Base-by-base conservation (phyloP, 23 red algal species). In the Gracilaria domingensis region DNA sequence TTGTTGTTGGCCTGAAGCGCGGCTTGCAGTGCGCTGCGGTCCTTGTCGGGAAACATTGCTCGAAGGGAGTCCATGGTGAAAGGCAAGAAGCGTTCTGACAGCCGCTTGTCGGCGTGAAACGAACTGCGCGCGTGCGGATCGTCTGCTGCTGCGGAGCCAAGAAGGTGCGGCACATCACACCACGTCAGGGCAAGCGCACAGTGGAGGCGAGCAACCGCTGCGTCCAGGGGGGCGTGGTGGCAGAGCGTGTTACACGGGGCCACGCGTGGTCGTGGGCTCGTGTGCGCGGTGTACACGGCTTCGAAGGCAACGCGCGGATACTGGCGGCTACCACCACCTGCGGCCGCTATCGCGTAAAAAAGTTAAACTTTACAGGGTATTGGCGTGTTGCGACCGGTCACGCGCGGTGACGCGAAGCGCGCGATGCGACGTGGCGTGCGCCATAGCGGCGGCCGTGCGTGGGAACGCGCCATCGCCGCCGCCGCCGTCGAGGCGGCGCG, bases 31-130 rank as follows among this genome's bases (percentile, higher is more conserved):
- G 76, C 71, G 30, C 75, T 35, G 36, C 30, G 34, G 87, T 90
- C 87, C 26, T 32, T 50, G 73, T 90, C 87, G 33, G 87, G 87
- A 53, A 90, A 90, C 73, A 90, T 90, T 30, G 87, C 87, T 24
- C 71, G 50, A 16, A 90, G 62, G 16, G 54, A 54, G 25, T 90
- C 87, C 87, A 90, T 90, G 75, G 84, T 45, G 30, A 69, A 20
- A 18, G 2, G 59, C 0, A 62, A 62, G 9, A 55, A 14, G n/a
- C 13, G 14, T 16, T 14, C 18, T 55, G 14, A 30, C 59, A 62
- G 59, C 59, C 59, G 59, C 59, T 62, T 62, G 5, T 29, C 59
- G 51, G 51, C 51, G 51, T 55, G 9, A 17, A 20, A 55, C 51
- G 51, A 55, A 55, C 51, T n/a, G n/a, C n/a, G 51, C 9, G 13